These are phyloP conservation scores for Vigna angularis DNA, from an alignment of 306 rosid genomes.

Conservation along the genomic window DNA sequence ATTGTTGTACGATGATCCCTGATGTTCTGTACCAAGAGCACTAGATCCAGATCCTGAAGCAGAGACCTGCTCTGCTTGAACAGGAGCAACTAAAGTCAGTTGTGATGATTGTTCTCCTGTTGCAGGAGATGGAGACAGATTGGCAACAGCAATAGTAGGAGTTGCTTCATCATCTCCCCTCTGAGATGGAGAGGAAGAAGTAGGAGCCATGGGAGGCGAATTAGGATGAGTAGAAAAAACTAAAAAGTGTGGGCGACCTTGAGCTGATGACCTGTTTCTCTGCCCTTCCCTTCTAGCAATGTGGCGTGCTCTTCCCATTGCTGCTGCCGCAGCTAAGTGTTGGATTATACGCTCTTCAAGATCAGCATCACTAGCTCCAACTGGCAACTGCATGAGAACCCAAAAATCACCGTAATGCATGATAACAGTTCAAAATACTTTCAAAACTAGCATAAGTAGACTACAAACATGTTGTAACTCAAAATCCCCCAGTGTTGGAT, in stretches of 20 bases:
- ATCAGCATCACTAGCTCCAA: constrained; percentile 90
- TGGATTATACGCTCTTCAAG: constrained; percentile 97
- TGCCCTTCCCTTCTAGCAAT: constrained; percentile 95
- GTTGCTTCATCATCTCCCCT: constrained; percentile 67
- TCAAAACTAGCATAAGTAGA: constrained; percentile 43
- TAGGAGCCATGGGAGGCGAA: constrained; percentile 61
- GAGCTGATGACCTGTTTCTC: constrained; percentile 84
- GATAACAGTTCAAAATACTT: constrained; percentile 33
- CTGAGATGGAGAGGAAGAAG: constrained; percentile 75
- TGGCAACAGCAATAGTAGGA: constrained; percentile 56
- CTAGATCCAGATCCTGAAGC: constrained; percentile 74
- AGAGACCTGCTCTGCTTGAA: constrained; percentile 61
- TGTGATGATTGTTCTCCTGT: constrained; percentile 71
- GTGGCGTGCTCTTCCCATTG: constrained; percentile 98
- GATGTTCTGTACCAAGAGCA: constrained; percentile 51
- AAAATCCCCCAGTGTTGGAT: constrained; percentile 95
- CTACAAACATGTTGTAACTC: constrained; percentile 90
- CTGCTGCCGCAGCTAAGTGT: constrained; percentile 98
- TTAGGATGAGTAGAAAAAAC: constrained; percentile 85
- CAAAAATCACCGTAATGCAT: constrained; percentile 38
- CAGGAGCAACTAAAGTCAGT: constrained; percentile 50
- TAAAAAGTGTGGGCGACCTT: constrained; percentile 84
- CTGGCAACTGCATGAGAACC: constrained; percentile 75
- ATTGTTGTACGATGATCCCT: constrained; percentile 60
- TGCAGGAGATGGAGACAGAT: constrained; percentile 53